A percentile compares a stretch with the other conserved stretches of the same genome.
Conservation (phyloP, 345 rosid species). For the Eucalyptus erythrocorys region DNA sequence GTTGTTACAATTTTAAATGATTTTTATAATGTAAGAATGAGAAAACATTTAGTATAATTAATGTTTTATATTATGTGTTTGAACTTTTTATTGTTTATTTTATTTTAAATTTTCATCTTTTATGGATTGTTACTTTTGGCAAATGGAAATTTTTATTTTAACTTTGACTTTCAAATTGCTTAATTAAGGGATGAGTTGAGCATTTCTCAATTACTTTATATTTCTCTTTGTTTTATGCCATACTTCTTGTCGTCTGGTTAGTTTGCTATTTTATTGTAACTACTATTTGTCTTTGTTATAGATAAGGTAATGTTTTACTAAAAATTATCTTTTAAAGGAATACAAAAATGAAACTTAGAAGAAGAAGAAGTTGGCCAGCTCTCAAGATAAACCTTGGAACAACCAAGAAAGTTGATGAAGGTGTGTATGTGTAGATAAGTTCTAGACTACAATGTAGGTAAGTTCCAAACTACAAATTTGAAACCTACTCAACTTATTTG, state of each 20-base stretch:
- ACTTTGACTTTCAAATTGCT: background rate
- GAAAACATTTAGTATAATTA: fast-evolving
- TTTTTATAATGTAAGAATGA: background rate
- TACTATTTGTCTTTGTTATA: background rate
- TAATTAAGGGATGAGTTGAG: background rate
- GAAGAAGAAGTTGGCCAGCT: background rate
- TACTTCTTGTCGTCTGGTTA: background rate
- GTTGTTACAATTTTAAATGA: too few relatives aligned
- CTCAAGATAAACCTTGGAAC: background rate
- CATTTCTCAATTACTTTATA: background rate
- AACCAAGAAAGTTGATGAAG: background rate
- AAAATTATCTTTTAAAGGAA: background rate
- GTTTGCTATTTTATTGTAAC: background rate
- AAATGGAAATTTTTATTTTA: background rate
- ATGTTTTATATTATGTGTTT: background rate
- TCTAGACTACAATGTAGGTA: too few relatives aligned
- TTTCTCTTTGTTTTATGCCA: background rate
- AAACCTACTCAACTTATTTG: too few relatives aligned
- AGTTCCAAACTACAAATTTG: too few relatives aligned
- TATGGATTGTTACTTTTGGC: background rate
- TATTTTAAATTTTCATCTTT: background rate
- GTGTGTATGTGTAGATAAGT: too few relatives aligned
- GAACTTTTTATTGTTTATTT: background rate
- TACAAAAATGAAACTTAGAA: background rate
- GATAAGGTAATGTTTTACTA: background rate